Evolutionary conservation across 345 rosid genomes (phyloP), one percentile per base, ranked within the genome.

Genomic region (Euclidium syriacum): DNA sequence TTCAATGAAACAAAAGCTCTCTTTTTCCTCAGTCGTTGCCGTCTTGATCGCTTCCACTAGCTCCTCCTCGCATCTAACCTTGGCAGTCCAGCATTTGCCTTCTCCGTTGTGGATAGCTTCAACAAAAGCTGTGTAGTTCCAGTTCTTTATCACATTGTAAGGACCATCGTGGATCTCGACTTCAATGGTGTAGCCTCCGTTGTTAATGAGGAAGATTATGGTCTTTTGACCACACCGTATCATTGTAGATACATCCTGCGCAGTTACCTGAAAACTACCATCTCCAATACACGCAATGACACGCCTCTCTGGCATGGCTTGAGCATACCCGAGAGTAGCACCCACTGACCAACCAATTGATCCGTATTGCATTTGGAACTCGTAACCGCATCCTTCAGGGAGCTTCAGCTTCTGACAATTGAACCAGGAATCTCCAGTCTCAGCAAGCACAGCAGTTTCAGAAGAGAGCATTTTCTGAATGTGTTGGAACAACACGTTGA

Each of bases 81-180:
- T 83, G 10, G 78, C 48, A 10, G 85, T 85, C 92, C 92, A 85
- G 71, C 86, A 79, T 10, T 73, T 81, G 12, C 86, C 88, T 69
- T 83, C 72, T 23, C 84, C 81, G 10, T 83, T 80, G 46, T 83
- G 79, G 30, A 85, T 80, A 0, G 88, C 88, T 2, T 85, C 83
- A 17, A 83, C 83, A 20, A 81, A 66, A 25, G 66, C 88, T 0
- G 83, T 81, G 79, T 85, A 85, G 74, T 78, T 70, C 92, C 92
- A 85, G 71, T 81, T 83, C 81, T 83, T 83, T 33, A 83, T 83
- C 18, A 81, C 85, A 29, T 83, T 83, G 69, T 83, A 83, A 3
- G 92, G 88, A 19, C 92, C 92, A 10, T 83, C 82, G 7, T 85
- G 92, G 61, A 83, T 85, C 78, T 76, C 83, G 2, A 77, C 86